Conservation (phyloP, 2,329 filamentous ascomycete species). For the Rhynchosporium graminicola region DNA sequence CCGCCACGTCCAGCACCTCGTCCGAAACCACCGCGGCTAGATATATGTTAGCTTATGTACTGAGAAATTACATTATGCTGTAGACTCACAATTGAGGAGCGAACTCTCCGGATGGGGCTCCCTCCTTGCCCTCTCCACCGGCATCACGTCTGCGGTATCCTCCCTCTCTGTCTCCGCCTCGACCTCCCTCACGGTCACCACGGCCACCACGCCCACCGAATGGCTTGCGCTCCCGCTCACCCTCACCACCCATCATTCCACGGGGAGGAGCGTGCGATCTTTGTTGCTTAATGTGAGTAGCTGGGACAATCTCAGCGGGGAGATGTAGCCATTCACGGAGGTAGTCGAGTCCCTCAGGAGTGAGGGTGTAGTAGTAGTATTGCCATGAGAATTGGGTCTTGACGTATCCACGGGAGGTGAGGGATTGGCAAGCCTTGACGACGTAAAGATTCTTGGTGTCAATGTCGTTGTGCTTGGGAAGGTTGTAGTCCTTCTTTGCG, state of each 20-base stretch:
- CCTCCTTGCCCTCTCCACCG: constrained; percentile 83
- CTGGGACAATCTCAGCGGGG: constrained; percentile 97
- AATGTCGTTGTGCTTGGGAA: constrained; percentile 95
- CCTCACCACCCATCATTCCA: constrained; percentile 93
- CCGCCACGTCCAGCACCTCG: constrained; percentile 73
- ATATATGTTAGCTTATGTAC: constrained; percentile 42
- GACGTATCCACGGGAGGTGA: constrained; percentile 96
- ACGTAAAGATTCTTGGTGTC: constrained; percentile 99
- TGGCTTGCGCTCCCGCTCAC: constrained; percentile 76
- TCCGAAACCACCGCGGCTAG: constrained; percentile 81
- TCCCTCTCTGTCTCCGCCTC: constrained; percentile 76
- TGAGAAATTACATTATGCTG: not conserved
- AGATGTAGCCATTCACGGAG: constrained; percentile 99
- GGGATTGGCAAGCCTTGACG: constrained; percentile 98
- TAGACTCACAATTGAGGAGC: constrained; percentile 79
- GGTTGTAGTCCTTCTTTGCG: constrained; percentile 99
- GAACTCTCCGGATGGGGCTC: constrained; percentile 88
- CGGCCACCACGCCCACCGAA: constrained; percentile 73
- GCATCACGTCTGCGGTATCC: constrained; percentile 92
- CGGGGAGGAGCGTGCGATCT: constrained; percentile 85
- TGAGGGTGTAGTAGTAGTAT: constrained; percentile 99
- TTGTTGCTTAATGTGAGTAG: constrained; percentile 99
- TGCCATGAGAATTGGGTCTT: constrained; percentile 99
- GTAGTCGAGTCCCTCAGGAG: constrained; percentile 99
- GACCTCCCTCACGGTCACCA: constrained; percentile 63